A percentile compares a stretch with the other conserved stretches of the same genome.
Conservation (phyloP, 2,329 filamentous ascomycete species). For the Corynespora cassiicola region DNA sequence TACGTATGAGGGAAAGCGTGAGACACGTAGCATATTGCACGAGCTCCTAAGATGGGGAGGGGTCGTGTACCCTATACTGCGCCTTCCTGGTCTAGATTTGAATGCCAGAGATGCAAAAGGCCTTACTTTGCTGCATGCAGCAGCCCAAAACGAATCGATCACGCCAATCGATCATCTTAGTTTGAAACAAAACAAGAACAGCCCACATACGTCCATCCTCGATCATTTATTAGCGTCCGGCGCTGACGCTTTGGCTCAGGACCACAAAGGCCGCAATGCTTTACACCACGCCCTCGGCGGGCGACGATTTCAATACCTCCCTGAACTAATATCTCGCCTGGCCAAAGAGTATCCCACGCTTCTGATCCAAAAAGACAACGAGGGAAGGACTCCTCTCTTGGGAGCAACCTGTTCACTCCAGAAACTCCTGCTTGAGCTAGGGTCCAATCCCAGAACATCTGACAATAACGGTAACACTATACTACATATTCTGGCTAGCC, state of each 20-base stretch:
- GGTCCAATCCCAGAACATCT: constrained; percentile 7
- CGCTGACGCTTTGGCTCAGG: constrained; percentile 8
- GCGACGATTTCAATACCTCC: background rate
- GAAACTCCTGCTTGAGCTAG: constrained; percentile 10
- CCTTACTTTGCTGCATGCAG: constrained; percentile 10
- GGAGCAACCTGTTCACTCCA: constrained; percentile 3
- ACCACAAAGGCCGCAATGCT: constrained; percentile 11
- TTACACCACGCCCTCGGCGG: constrained; percentile 15
- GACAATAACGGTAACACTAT: constrained; percentile 13
- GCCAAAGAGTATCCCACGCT: constrained; percentile 6
- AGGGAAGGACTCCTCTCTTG: constrained; percentile 12
- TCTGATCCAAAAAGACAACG: constrained; percentile 8
- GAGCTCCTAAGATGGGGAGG: constrained; percentile 4
- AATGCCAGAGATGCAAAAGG: constrained; percentile 10
- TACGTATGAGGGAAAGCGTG: background rate
- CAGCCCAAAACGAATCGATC: constrained; percentile 5
- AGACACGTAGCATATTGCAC: constrained; percentile 10
- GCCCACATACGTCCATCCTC: constrained; percentile 2
- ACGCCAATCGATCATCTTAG: constrained; percentile 6
- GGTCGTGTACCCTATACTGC: constrained; percentile 11
- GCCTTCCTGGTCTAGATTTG: constrained; percentile 4
- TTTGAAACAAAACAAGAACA: no score
- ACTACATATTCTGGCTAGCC: constrained; percentile 17
- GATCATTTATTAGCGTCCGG: constrained; percentile 7
- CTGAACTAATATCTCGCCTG: background rate